Base-by-base conservation (phyloP, 2,329 filamentous ascomycete species). In the Seiridium cupressi region DNA sequence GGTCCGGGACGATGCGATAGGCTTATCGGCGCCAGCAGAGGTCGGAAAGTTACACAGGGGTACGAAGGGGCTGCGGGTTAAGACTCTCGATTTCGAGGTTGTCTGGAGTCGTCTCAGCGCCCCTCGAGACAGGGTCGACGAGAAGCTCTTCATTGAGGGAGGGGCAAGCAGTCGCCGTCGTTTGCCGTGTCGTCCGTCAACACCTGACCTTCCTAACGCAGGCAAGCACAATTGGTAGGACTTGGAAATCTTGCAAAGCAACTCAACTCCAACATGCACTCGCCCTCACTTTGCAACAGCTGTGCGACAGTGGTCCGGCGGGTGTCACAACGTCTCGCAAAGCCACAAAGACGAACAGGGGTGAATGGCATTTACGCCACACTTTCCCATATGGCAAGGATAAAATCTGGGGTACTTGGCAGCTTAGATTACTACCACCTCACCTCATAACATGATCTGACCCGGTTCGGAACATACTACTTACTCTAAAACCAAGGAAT, bases 31-130 rank as follows among this genome's bases (percentile, higher is more conserved):
- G 35, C 31, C 13, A 35, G 49, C 18, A 11, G 34, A 4, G 3
- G 32, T 36, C 48, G 48, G 38, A 31, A 13, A 36, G 53, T 34
- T 51, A 55, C 40, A 44, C 60, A 60, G 58, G 53, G 55, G n/a
- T 46, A 47, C 54, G 34, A 46, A 31, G 31, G 54, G 34, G 44
- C 60, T 55, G 57, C 60, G 55, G 42, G 35, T 63, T 55, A 64
- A 53, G 36, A 55, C 44, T 44, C 51, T 65, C 44, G 63, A 60
- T 49, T 58, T 65, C 51, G 64, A 65, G 55, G 48, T 26, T 44
- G 51, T 44, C 51, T 42, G 36, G 40, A 36, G 47, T 51, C 32
- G 35, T 59, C 32, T 59, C 38, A 54, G 40, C 31, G 31, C 47
- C 11, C 57, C 57, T 59, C 57, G 57, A 54, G 48, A 59, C 38